Conservation (phyloP, 2,329 filamentous ascomycete genomes). For the Alternaria infectoria region DNA sequence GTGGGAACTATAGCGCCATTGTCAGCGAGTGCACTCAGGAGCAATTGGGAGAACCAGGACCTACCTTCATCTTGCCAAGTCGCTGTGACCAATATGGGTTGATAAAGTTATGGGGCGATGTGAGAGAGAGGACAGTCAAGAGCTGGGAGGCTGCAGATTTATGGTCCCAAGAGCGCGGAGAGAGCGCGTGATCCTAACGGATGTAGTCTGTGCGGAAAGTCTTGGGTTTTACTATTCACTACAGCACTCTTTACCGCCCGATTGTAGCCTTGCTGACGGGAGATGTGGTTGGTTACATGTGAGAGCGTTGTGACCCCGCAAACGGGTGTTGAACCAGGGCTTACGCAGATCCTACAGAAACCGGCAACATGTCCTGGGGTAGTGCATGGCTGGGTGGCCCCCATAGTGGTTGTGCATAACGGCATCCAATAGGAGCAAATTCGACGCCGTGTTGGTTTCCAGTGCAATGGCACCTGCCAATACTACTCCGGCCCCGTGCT, state of each 20-base stretch:
- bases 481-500: conserved; percentile 4
- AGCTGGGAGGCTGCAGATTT: conserved; percentile 8
- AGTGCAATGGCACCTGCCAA: conserved; percentile 12
- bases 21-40: neutral
- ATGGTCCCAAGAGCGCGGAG: conserved; percentile 8
- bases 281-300: conserved; percentile 8
- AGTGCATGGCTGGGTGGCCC: conserved; percentile 21
- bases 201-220: conserved; percentile 16
- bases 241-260: neutral
- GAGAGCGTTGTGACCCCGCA: conserved; percentile 27
- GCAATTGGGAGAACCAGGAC: neutral
- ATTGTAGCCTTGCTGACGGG: conserved; percentile 4
- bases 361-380: conserved; percentile 29
- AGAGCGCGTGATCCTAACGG: conserved; percentile 26
- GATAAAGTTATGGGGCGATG: conserved; percentile 5
- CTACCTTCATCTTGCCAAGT: conserved; percentile 41
- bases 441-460: conserved; percentile 5
- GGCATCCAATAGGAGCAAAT: conserved; percentile 9
- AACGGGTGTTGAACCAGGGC: conserved; percentile 24
- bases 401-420: conserved; percentile 19
- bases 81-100: conserved; percentile 12
- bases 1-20: conserved; percentile 36
- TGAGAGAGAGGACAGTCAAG: conserved; percentile 1
- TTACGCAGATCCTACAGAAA: conserved; percentile 13
- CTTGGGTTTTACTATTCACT: conserved; percentile 17